phyloP scores from a whole-genome alignment of 2,329 filamentous ascomycete species.

The Cercospora canescens region DNA sequence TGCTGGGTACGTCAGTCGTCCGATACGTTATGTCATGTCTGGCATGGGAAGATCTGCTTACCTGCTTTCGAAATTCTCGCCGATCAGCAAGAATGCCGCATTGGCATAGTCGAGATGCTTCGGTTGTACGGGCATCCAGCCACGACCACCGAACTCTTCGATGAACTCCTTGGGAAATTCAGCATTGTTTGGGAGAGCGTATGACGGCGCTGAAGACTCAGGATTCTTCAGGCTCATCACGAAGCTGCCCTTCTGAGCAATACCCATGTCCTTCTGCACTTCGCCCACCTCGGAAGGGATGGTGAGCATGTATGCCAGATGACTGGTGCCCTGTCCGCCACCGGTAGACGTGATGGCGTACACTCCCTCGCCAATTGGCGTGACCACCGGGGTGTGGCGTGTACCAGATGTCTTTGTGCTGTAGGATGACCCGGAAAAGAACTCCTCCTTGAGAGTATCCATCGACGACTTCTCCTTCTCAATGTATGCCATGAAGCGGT shows the following conservation, averaged over 20 bases:
- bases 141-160: slow-evolving; percentile 69
- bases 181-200: slow-evolving; percentile 64
- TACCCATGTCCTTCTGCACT: slow-evolving; percentile 72
- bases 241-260: slow-evolving; percentile 72
- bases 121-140: slow-evolving; percentile 74
- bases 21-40: not conserved
- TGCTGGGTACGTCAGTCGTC: slow-evolving; percentile 42
- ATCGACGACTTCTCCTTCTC: slow-evolving; percentile 70
- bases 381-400: slow-evolving; percentile 67
- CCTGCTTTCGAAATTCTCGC: slow-evolving; percentile 56
- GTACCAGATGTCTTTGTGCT: slow-evolving; percentile 73
- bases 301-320: slow-evolving; percentile 78
- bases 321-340: slow-evolving; percentile 58
- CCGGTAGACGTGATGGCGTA: slow-evolving; percentile 77
- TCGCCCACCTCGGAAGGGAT: slow-evolving; percentile 69
- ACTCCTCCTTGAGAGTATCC: slow-evolving; percentile 69
- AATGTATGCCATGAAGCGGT: slow-evolving; percentile 79
- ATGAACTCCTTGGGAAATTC: slow-evolving; percentile 73
- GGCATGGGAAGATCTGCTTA: not conserved
- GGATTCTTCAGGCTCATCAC: slow-evolving; percentile 81
- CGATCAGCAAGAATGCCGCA: slow-evolving; percentile 77
- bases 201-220: slow-evolving; percentile 63
- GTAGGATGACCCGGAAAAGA: slow-evolving; percentile 68
- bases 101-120: slow-evolving; percentile 65
- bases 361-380: slow-evolving; percentile 78